Conservation (phyloP, 768 basidiomycete species). For the Tephrocybe sp. region DNA sequence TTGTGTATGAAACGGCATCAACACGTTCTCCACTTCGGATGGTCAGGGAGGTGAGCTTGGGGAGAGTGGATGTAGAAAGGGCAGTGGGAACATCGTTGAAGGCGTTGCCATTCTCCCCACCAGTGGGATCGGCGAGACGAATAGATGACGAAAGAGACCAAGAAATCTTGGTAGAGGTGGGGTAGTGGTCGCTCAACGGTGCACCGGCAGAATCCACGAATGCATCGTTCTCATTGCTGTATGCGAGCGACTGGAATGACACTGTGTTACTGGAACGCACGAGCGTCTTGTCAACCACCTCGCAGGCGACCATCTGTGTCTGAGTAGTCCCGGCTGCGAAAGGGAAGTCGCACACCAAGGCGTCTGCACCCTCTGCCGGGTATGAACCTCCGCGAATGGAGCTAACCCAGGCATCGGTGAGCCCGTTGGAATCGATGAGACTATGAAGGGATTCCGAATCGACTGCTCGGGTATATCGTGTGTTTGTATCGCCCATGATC, state of each 20-base stretch:
- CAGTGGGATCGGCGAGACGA: slow-evolving; percentile 31
- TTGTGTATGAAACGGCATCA: slow-evolving; percentile 29
- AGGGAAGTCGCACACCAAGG: slow-evolving; percentile 30
- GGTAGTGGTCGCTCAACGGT: slow-evolving; percentile 37
- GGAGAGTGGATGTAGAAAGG: slow-evolving; percentile 15
- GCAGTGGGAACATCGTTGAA: slow-evolving; percentile 32
- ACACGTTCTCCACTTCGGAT: slow-evolving; percentile 31
- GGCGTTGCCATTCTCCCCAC: slow-evolving; percentile 31
- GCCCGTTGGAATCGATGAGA: slow-evolving; percentile 21
- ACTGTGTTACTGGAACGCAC: slow-evolving; percentile 23
- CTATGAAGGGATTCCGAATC: slow-evolving; percentile 26
- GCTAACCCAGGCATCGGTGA: slow-evolving; percentile 33
- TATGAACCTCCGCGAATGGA: slow-evolving; percentile 23
- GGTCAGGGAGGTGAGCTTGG: slow-evolving; percentile 29
- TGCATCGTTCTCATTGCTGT: slow-evolving; percentile 30
- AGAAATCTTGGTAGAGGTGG: slow-evolving; percentile 25
- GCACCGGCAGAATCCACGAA: slow-evolving; percentile 29
- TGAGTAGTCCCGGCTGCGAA: slow-evolving; percentile 30
- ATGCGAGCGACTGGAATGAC: slow-evolving; percentile 24
- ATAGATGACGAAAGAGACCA: slow-evolving; percentile 32
- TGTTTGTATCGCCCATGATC: slow-evolving; percentile 39
- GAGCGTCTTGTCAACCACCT: slow-evolving; percentile 40
- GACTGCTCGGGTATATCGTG: slow-evolving; percentile 32
- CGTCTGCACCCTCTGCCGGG: slow-evolving; percentile 25
- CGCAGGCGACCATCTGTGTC: slow-evolving; percentile 29